A percentile compares a stretch with the other conserved stretches of the same genome.
phyloP scores from a whole-genome alignment of 257 asterid genomes.

The Nicotiana otophora region DNA sequence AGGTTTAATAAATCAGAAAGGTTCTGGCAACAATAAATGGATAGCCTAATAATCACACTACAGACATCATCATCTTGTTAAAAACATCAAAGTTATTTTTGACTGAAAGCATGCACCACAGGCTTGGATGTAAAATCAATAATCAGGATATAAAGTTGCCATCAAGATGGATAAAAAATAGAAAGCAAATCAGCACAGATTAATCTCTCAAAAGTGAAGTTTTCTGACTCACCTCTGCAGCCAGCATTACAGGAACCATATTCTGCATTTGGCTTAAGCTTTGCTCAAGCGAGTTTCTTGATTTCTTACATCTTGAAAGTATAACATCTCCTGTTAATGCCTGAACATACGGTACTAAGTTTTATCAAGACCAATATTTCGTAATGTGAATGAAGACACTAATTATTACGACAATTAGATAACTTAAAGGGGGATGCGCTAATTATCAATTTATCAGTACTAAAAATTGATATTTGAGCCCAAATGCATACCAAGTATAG shows the following conservation, averaged over 20 bases:
- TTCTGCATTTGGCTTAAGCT: conserved; percentile 59
- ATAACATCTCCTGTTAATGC: conserved; percentile 80
- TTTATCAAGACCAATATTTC: not conserved
- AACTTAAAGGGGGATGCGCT: not conserved
- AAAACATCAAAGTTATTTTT: not conserved
- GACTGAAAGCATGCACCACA: not conserved
- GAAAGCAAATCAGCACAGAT: not conserved
- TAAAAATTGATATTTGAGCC: not conserved
- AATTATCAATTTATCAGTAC: too few species aligned
- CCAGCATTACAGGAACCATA: conserved; percentile 71
- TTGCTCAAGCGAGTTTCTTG: conserved; percentile 54
- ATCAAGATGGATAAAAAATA: not conserved
- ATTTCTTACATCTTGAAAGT: conserved; percentile 61
- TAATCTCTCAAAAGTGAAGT: not conserved
- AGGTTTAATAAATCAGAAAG: not conserved
- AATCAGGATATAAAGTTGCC: not conserved
- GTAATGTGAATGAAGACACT: not conserved
- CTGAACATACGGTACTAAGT: conserved; percentile 31
- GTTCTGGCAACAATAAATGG: not conserved
- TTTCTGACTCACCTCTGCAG: conserved; percentile 46
- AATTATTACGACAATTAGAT: not conserved
- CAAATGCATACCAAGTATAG: conserved; percentile 69
- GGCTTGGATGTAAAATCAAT: not conserved
- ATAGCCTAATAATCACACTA: not conserved
- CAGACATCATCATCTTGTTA: not conserved